phyloP scores from a whole-genome alignment of 164 flowering plant genomes.

The Umbellularia californica region DNA sequence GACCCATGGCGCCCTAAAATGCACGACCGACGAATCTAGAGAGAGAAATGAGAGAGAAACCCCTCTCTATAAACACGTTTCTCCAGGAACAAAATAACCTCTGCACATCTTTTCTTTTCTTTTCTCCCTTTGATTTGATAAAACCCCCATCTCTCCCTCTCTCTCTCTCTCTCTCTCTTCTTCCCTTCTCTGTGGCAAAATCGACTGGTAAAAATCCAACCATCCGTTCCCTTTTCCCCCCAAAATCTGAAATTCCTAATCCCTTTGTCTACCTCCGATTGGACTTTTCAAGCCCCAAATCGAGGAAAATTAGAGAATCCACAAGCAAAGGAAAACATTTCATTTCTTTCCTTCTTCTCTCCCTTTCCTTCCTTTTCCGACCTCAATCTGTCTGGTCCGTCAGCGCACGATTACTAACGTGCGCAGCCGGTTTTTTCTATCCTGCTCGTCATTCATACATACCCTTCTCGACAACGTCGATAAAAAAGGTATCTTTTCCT shows the following conservation, averaged over 20 bases:
- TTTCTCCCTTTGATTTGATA: not conserved
- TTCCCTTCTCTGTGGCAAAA: not conserved
- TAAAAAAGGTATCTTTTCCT: not conserved
- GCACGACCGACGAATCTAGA: not conserved
- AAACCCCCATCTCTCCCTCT: not conserved
- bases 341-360: not conserved
- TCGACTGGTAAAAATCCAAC: not conserved
- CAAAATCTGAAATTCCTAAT: not conserved
- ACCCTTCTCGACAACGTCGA: not conserved
- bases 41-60: not conserved
- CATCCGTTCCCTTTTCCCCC: not conserved
- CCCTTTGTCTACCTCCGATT: not conserved
- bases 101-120: not conserved
- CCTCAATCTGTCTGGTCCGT: not conserved
- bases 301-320: not conserved
- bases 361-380: not conserved
- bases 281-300: not conserved
- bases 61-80: conserved; percentile 2
- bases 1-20: not conserved
- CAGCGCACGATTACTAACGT: conserved; percentile 1
- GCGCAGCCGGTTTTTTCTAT: not conserved
- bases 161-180: not conserved
- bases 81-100: conserved; percentile 3
- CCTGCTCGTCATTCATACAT: not conserved
- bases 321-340: not conserved